Evolutionary conservation across 371 early-diverging fungal species (phyloP).

Genomic region (Choanephora cucurbitarum): DNA sequence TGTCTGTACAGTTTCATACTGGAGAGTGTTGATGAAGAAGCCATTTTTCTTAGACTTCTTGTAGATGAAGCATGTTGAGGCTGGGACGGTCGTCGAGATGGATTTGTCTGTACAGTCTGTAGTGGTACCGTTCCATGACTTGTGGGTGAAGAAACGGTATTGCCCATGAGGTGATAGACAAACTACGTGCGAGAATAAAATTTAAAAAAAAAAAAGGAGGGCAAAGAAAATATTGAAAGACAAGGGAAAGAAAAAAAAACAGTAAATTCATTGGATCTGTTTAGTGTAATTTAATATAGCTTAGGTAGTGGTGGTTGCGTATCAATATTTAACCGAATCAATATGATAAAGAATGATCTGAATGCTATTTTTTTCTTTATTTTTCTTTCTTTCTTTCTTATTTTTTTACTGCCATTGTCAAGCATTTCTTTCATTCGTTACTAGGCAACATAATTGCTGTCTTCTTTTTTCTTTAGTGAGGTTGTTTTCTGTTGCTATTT

Average conservation of each 20-base stretch:
- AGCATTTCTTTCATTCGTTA: too few relatives aligned
- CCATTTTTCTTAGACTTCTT: slow-evolving; percentile 39
- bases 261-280: not conserved
- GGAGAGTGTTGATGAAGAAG: slow-evolving; percentile 45
- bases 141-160: slow-evolving; percentile 32
- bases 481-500: too few relatives aligned
- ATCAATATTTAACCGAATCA: too few relatives aligned
- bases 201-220: slow-evolving; percentile 5
- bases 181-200: not conserved
- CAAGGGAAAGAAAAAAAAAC: not conserved
- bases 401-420: too few relatives aligned
- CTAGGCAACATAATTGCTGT: too few relatives aligned
- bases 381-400: too few relatives aligned
- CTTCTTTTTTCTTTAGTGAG: too few relatives aligned
- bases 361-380: too few relatives aligned
- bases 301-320: too few relatives aligned
- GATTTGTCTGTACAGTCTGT: not conserved
- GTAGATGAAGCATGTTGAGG: slow-evolving; percentile 30
- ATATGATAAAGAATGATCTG: not conserved
- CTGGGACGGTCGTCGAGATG: slow-evolving; percentile 34
- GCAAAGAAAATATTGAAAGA: not conserved
- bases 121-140: slow-evolving; percentile 8
- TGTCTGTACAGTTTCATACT: slow-evolving; percentile 45
- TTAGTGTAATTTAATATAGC: not conserved
- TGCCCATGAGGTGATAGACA: slow-evolving; percentile 25